Base-by-base conservation (phyloP, 2,329 filamentous ascomycete genomes). In the Pestalotiopsis sp. region DNA sequence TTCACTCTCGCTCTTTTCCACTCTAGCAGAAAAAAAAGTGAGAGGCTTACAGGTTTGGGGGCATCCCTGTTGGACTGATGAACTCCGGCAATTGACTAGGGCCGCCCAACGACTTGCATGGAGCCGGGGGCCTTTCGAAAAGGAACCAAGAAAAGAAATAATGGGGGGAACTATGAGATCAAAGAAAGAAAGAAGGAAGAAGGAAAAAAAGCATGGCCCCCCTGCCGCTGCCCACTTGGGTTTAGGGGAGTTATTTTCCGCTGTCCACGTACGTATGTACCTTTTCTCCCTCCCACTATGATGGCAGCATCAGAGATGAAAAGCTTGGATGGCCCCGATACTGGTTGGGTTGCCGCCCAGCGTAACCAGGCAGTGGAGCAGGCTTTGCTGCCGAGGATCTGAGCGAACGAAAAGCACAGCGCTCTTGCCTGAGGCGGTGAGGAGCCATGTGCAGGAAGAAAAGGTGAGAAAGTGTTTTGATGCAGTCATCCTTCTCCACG, bases 1-100 rank as follows among this genome's bases (percentile, higher is more conserved):
- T 52, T 52, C 45, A 17, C 45, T 52, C 17, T n/a, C 45, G 17
- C 45, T 52, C 41, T 45, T 17, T 14, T 17, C 12, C 45, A 52
- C 45, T n/a, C 17, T 52, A 9, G 9, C 17, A 45, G 13, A 23
- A 60, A 36, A 36, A 27, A 23, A 60, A 36, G 14, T 62, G 59
- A 36, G 59, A 66, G 39, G 63, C 63, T 38, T 66, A 57, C 63
- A 49, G 23, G 36, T 56, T 56, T 39, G 59, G 63, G 63, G 63
- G 49, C 7, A 66, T 38, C 63, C 63, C 63, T 66, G 63, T 39
- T 66, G 49, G 17, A 23, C 41, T 66, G 63, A 41, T 57, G 63
- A 49, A 31, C 63, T 66, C 63, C 63, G 63, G 63, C 63, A 66
- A 49, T 66, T 66, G 63, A 41, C 45, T 57, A 58, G 63, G 63